phyloP scores from a whole-genome alignment of 208 protist species.

The Trypanosomatidae sp. region DNA sequence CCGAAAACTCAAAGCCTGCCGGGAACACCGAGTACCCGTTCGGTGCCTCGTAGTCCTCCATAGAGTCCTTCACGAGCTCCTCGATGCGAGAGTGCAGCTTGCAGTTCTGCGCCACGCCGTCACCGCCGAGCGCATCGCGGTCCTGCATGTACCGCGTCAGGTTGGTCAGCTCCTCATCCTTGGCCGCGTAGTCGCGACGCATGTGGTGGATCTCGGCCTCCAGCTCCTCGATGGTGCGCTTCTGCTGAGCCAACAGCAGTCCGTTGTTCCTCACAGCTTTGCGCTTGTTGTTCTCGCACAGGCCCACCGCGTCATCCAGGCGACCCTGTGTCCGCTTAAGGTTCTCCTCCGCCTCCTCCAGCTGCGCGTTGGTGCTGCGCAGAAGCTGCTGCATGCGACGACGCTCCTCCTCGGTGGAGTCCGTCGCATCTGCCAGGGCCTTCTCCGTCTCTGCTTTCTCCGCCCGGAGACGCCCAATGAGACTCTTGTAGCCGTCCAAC shows the following conservation, averaged over 20 bases:
- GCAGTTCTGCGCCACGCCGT: conserved; percentile 26
- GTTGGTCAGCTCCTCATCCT: conserved; percentile 58
- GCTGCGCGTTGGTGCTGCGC: conserved; percentile 36
- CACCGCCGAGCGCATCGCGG: conserved; percentile 26
- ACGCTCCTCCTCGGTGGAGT: conserved; percentile 39
- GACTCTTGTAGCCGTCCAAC: conserved; percentile 43
- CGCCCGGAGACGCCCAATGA: conserved; percentile 45
- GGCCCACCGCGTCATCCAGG: conserved; percentile 30
- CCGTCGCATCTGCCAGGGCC: conserved; percentile 25
- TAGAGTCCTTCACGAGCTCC: conserved; percentile 43
- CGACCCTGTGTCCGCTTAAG: conserved; percentile 29
- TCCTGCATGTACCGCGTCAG: conserved; percentile 46
- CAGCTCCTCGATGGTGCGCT: conserved; percentile 40
- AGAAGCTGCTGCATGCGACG: conserved; percentile 37
- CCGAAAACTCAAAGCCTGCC: conserved; percentile 59
- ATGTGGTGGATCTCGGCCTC: conserved; percentile 37
- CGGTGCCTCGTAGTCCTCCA: conserved; percentile 33
- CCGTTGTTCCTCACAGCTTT: conserved; percentile 51
- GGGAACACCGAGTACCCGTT: conserved; percentile 57
- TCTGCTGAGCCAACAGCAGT: conserved; percentile 48
- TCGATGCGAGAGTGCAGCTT: conserved; percentile 60
- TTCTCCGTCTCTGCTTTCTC: conserved; percentile 53
- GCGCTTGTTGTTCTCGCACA: conserved; percentile 40
- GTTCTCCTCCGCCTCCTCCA: conserved; percentile 37
- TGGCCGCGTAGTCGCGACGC: conserved; percentile 25